phyloP scores from a whole-genome alignment of 148 eudicot genomes.

The Heliamphora exappendiculata region DNA sequence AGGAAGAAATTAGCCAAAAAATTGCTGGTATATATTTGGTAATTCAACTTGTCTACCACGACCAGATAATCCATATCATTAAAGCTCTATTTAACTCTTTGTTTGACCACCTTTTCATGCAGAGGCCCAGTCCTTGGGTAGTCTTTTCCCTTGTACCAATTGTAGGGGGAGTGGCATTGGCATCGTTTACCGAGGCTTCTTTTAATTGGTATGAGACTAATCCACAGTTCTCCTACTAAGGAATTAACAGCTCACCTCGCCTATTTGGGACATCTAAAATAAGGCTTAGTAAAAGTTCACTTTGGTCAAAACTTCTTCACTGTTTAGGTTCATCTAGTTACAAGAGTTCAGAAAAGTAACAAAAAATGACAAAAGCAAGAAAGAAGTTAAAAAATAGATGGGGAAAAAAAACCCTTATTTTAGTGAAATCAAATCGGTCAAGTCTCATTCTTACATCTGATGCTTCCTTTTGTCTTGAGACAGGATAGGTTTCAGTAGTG shows the following conservation, averaged over 20 bases:
- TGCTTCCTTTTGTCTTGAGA: neutral
- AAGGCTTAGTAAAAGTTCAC: neutral
- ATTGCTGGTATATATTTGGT: neutral
- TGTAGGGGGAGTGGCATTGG: constrained; percentile 81
- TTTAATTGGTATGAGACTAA: constrained; percentile 57
- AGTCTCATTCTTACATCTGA: neutral
- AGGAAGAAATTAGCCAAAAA: neutral
- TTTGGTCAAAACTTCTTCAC: too few species aligned
- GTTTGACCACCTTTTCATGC: neutral
- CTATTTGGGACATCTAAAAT: too few species aligned
- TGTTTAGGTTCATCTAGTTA: too few species aligned
- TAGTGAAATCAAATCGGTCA: too few species aligned
- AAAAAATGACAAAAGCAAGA: too few species aligned
- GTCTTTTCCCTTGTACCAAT: constrained; percentile 67
- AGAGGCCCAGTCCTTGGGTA: constrained; percentile 43
- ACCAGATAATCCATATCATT: neutral
- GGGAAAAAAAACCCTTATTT: too few species aligned
- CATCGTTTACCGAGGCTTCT: constrained; percentile 71
- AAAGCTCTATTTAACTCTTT: constrained; percentile 15
- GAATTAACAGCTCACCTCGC: neutral
- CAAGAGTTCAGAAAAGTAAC: too few species aligned
- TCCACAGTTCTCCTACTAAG: neutral
- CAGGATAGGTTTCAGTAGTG: constrained; percentile 80
- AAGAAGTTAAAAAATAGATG: too few species aligned
- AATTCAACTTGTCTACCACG: neutral